Evolutionary conservation across 495 filamentous ascomycete genomes (phyloP).

Genomic region (Trichoderma reesei): DNA sequence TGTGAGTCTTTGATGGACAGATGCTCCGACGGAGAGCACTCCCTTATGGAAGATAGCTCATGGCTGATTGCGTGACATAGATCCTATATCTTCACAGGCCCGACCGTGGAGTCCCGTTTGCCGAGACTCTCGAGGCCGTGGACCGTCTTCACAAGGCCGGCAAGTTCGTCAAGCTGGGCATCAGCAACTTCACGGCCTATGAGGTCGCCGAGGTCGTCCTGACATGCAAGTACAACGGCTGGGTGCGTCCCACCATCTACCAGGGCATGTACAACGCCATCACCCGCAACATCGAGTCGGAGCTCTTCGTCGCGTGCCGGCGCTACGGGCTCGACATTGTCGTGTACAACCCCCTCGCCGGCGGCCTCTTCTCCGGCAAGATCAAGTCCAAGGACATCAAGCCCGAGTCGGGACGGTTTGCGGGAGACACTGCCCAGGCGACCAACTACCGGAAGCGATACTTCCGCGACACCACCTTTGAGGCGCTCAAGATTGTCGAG

Average conservation of each 20-base stretch:
- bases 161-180: slow-evolving; percentile 72
- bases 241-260: slow-evolving; percentile 61
- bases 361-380: slow-evolving; percentile 77
- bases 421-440: slow-evolving; percentile 33
- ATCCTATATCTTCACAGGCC: slow-evolving; percentile 8
- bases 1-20: slow-evolving; percentile 17
- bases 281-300: slow-evolving; percentile 66
- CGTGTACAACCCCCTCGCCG: slow-evolving; percentile 83
- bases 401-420: slow-evolving; percentile 60
- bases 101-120: slow-evolving; percentile 68
- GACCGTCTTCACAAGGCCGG: slow-evolving; percentile 78
- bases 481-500: slow-evolving; percentile 65
- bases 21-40: not conserved
- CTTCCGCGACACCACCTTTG: slow-evolving; percentile 70
- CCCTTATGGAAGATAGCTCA: not conserved
- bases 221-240: slow-evolving; percentile 68
- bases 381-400: slow-evolving; percentile 60
- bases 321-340: slow-evolving; percentile 82
- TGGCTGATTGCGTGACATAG: not conserved
- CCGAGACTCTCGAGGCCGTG: slow-evolving; percentile 65
- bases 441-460: slow-evolving; percentile 66
- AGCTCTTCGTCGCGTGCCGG: slow-evolving; percentile 70
- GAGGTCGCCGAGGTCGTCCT: slow-evolving; percentile 86
- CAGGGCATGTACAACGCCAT: slow-evolving; percentile 63
- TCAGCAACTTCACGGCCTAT: slow-evolving; percentile 80